Base-by-base conservation (phyloP, 179 eudicot species). In the Beta corolliflora region DNA sequence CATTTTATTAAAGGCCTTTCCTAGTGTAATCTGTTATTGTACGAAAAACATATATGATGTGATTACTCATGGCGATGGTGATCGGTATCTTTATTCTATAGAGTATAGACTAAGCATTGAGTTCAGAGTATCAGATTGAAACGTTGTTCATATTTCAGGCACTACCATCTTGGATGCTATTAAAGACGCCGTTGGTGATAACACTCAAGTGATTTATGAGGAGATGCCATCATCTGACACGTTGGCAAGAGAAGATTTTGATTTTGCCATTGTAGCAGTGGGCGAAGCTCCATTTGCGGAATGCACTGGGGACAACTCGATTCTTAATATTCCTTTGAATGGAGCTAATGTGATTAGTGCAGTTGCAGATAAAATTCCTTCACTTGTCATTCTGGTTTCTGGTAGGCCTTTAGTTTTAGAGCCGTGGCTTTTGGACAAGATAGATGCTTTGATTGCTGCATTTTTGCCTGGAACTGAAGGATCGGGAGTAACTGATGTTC, bases 401-500 rank as follows among this genome's bases (percentile, higher is more conserved):
- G 97, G 97, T 16, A 91, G 96, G 77, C 96, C 97, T 29, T 75
- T 93, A 83, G 91, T 92, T 69, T 45, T 93, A 77, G 90, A 89
- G 81, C 89, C 94, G 36, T 74, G 70, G 78, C 84, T 92, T 71
- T 69, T 93, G 84, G 92, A 90, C 25, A 92, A 89, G 77, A 83
- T 90, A 12, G 92, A 93, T 59, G 94, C 90, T 54, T 59, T 93
- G 36, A 87, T 91, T 74, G 97, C 91, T 77, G 96, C 95, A 82
- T 93, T 94, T 92, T 83, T 93, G 83, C 97, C 97, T 75, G 97
- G 97, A 65, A 90, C 84, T 23, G 97, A 93, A 86, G 97, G 97
- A 75, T 56, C 54, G 5, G 97, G 97, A 79, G 87, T 92, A 48
- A 85, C 93, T 5, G 97, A 93, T 86, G 92, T 91, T 54, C 69